phyloP scores from a whole-genome alignment of 148 eudicot genomes.

The Selenicereus undatus region DNA sequence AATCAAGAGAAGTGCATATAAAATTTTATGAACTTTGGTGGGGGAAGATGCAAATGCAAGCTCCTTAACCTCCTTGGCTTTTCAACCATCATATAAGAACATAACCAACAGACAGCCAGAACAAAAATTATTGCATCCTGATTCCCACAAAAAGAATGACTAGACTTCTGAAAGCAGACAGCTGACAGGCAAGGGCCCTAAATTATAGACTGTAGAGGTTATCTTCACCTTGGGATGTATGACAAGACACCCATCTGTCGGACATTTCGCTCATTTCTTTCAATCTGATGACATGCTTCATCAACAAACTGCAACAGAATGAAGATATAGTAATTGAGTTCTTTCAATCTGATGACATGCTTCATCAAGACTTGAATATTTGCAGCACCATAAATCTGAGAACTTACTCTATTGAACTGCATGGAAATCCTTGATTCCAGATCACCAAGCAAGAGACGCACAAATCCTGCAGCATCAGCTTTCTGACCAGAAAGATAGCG shows the following conservation, averaged over 20 bases:
- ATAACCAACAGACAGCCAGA: neutral
- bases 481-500: conserved; percentile 87
- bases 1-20: neutral
- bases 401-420: conserved; percentile 73
- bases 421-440: conserved; percentile 85
- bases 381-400: conserved; percentile 12
- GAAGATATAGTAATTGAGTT: conserved; percentile 3
- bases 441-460: conserved; percentile 85
- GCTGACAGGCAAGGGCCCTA: neutral
- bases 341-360: neutral
- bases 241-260: conserved; percentile 79
- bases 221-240: conserved; percentile 76
- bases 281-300: conserved; percentile 95
- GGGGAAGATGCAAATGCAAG: neutral
- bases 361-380: neutral
- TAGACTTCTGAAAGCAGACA: neutral
- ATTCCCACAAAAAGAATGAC: neutral
- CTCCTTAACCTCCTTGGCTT: neutral
- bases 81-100: no score
- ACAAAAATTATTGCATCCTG: neutral
- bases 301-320: conserved; percentile 78
- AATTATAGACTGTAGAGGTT: neutral
- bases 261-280: conserved; percentile 84
- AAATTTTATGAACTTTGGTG: neutral
- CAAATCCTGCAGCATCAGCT: conserved; percentile 98